Conservation (phyloP, 805 yeast genomes). For the Wickerhamiella vanderwaltii region DNA sequence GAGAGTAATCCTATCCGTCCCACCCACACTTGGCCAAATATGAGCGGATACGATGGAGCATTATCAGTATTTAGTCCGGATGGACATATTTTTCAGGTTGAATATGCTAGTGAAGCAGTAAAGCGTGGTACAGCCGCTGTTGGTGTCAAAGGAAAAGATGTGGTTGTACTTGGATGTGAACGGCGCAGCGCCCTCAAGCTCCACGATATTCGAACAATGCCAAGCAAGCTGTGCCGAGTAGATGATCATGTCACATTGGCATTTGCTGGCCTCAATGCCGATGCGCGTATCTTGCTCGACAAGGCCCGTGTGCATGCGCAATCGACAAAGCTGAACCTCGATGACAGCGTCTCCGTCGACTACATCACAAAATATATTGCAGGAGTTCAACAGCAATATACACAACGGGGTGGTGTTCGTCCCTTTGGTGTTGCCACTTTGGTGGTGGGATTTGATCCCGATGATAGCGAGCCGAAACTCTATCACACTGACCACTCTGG, state of each 20-base stretch:
- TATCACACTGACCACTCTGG: slow-evolving; percentile 98
- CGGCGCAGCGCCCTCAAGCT: slow-evolving; percentile 88
- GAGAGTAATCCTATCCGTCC: background rate
- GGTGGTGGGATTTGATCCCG: slow-evolving; percentile 89
- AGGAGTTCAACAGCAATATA: slow-evolving; percentile 94
- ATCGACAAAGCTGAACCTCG: slow-evolving; percentile 83
- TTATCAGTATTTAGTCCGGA: slow-evolving; percentile 97
- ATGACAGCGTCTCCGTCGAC: slow-evolving; percentile 85
- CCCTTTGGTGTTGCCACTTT: slow-evolving; percentile 95
- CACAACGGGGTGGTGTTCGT: slow-evolving; percentile 97
- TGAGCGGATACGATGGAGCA: slow-evolving; percentile 99
- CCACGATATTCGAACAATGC: slow-evolving; percentile 94
- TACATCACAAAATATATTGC: slow-evolving; percentile 90
- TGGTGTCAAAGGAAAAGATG: slow-evolving; percentile 81
- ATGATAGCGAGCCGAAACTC: slow-evolving; percentile 66
- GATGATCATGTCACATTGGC: slow-evolving; percentile 87
- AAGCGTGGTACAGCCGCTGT: slow-evolving; percentile 98
- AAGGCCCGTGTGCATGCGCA: slow-evolving; percentile 96
- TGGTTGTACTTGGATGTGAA: slow-evolving; percentile 92
- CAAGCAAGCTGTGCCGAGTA: slow-evolving; percentile 81
- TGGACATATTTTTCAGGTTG: slow-evolving; percentile 98
- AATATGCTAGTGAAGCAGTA: slow-evolving; percentile 94
- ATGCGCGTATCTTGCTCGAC: slow-evolving; percentile 87
- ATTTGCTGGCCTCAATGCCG: slow-evolving; percentile 98
- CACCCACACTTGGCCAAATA: slow-evolving; percentile 24